These are phyloP conservation scores for Huntiella abstrusa DNA, from an alignment of 2,329 filamentous ascomycete genomes.

Conservation along the genomic window DNA sequence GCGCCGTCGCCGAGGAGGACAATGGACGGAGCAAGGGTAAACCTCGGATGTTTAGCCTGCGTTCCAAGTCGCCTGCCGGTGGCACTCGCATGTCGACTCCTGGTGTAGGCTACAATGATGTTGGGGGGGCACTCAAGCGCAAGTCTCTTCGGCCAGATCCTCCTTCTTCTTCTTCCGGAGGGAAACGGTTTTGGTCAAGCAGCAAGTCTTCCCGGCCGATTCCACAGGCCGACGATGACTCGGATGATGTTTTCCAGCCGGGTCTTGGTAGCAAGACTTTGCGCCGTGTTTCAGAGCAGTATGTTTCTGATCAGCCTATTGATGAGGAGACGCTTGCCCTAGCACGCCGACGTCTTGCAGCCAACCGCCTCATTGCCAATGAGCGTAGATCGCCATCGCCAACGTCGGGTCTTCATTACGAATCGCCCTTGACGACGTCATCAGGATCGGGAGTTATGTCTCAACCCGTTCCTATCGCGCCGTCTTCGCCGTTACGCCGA, in stretches of 20 bases:
- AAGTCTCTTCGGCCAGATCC: conserved; percentile 23
- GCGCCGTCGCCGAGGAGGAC: conserved; percentile 35
- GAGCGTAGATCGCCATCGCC: conserved; percentile 6
- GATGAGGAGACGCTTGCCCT: neutral
- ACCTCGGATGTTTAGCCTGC: conserved; percentile 47
- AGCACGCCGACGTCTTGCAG: conserved; percentile 1
- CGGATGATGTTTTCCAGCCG: conserved; percentile 16
- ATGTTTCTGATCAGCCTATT: conserved; percentile 1
- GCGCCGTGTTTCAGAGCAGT: neutral
- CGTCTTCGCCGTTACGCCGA: too few species aligned
- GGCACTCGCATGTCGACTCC: conserved; percentile 16
- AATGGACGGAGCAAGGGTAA: conserved; percentile 13
- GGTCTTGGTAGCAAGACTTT: too few species aligned
- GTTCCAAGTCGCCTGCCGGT: conserved; percentile 45
- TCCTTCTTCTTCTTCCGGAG: conserved; percentile 14
- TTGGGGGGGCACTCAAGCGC: conserved; percentile 15
- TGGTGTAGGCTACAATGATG: too few species aligned
- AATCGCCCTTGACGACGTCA: too few species aligned
- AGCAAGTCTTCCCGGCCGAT: conserved; percentile 33
- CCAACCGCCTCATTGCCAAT: neutral
- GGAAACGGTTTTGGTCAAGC: conserved; percentile 23
- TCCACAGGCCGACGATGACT: conserved; percentile 53
- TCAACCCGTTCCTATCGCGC: neutral
- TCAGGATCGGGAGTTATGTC: neutral
- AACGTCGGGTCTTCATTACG: neutral